Conservation (phyloP, 2,329 filamentous ascomycete species). For the Neophaeococcomyces aloes region DNA sequence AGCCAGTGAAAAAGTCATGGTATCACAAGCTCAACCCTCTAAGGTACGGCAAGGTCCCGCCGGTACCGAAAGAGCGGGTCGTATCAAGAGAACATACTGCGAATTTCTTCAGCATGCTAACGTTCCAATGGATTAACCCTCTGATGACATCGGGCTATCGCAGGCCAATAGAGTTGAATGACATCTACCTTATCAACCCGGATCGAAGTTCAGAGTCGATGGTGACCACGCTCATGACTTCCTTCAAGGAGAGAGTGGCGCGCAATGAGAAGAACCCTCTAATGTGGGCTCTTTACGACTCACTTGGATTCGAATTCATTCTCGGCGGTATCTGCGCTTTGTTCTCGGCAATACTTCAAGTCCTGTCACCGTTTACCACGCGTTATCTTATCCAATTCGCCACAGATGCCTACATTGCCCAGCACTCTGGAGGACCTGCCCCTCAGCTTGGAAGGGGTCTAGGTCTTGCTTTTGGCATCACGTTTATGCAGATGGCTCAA, state of each 20-base stretch:
- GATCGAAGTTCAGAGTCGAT: slow-evolving; percentile 61
- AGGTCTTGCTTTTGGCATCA: slow-evolving; percentile 74
- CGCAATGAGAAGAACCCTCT: slow-evolving; percentile 63
- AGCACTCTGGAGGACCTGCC: slow-evolving; percentile 38
- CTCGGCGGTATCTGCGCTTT: slow-evolving; percentile 71
- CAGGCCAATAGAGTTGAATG: slow-evolving; percentile 67
- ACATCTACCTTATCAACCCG: slow-evolving; percentile 85
- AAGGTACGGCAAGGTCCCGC: slow-evolving; percentile 41
- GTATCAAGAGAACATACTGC: slow-evolving; percentile 62
- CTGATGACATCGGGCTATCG: slow-evolving; percentile 82
- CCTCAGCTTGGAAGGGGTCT: slow-evolving; percentile 67
- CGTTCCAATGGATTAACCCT: slow-evolving; percentile 84
- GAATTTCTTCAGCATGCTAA: slow-evolving; percentile 60
- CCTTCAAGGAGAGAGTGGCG: slow-evolving; percentile 59
- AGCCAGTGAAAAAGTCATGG: slow-evolving; percentile 26
- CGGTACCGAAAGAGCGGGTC: slow-evolving; percentile 43
- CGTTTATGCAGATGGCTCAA: slow-evolving; percentile 72
- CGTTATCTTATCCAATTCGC: slow-evolving; percentile 82
- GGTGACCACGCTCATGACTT: slow-evolving; percentile 52
- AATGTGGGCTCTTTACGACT: slow-evolving; percentile 72
- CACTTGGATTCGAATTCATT: slow-evolving; percentile 74
- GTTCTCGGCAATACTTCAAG: slow-evolving; percentile 59
- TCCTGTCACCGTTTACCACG: slow-evolving; percentile 73
- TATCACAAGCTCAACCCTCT: slow-evolving; percentile 34
- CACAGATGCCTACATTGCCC: slow-evolving; percentile 62